Evolutionary conservation across 1,139 yeast species (phyloP), one percentile per base, ranked within the genome.

Genomic region (Hansenula lynferdii): DNA sequence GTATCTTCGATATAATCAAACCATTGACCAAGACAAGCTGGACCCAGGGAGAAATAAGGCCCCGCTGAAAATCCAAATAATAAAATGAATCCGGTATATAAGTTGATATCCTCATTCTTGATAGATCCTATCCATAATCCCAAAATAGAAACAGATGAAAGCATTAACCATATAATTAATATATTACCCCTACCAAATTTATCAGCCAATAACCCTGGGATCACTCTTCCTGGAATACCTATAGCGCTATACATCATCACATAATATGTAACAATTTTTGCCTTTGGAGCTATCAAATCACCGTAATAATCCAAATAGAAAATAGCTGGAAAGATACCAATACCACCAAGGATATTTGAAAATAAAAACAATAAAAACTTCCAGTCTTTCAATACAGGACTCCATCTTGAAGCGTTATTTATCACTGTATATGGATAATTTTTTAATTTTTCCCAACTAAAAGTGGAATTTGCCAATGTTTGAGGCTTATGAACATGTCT

Each of bases 271-370:
- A 50, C 41, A 11, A 50, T 16, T 3, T 15, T 28, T 0, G 44
- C 15, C 2, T 24, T 31, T 5, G 54, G 54, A 10, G 32, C 32
- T 6, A 48, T 43, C 10, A 42, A 20, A 0, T 41, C 40, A 8
- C 49, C 54, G 38, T 44, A 50, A 28, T 42, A 44, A 37, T 50
- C 54, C n/a, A 50, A 25, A 30, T 48, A 50, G 31, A 50, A 50
- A 8, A 48, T 50, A 1, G 54, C 50, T 10, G 54, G 49, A 38
- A 44, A 50, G 9, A 51, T 35, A 2, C 46, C 52, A 40, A 50
- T 41, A 46, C 46, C 43, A 5, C 51, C 51, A 7, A 48, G 14
- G 5, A 44, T 27, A 22, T 48, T 48, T 4, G 42, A 37, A 2
- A 44, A 8, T 7, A 48, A 23, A 26, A 50, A 25, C 3, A 17